Base-by-base conservation (phyloP, 129 eudicot genomes). In the Pseudognaphalium luteoalbum region DNA sequence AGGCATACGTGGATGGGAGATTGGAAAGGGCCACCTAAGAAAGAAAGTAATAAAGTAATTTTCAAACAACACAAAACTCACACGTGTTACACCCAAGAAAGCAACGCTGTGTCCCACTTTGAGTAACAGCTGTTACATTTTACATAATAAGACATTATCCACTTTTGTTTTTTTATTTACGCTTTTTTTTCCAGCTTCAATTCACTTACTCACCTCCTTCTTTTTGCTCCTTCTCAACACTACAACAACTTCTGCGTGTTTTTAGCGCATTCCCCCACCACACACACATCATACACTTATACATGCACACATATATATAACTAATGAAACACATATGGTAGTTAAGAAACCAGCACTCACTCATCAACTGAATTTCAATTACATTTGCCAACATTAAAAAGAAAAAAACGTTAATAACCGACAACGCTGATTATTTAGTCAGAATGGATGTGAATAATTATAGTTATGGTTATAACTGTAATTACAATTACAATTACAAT, bases 81-180 rank as follows among this genome's bases (percentile, higher is more conserved):
- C 84, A 80, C 84, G 84, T 80, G 84, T 58, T 67, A 16, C 20
- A 80, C 75, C 54, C 19, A 19, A 21, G 50, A 25, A 12, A 54
- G 39, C 62, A 57, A 73, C 33, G 19, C 1, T 42, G 10, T 70
- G 64, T 8, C 84, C 83, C 80, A 32, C 4, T 28, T 19, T 12
- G 9, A 30, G 35, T 9, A 74, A 74, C 84, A 80, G 71, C 80
- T 80, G 84, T 25, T 25, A 25, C 28, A 25, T 25, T 74, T 25
- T 74, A 20, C 80, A 17, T 29, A 66, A 66, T 37, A 59, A 42
- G 29, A 41, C 75, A 58, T 73, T 73, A 80, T 80, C 83, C 84
- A 74, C 68, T 80, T 80, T 74, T 74, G 17, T 56, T 42, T 47
- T 34, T 47, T 47, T 47, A 14, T 28, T 29, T 21, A 28, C 69